Evolutionary conservation across 1,284 basidiomycete species (phyloP), one percentile per base, ranked within the genome.

Genomic region (Volvariella surrecta): DNA sequence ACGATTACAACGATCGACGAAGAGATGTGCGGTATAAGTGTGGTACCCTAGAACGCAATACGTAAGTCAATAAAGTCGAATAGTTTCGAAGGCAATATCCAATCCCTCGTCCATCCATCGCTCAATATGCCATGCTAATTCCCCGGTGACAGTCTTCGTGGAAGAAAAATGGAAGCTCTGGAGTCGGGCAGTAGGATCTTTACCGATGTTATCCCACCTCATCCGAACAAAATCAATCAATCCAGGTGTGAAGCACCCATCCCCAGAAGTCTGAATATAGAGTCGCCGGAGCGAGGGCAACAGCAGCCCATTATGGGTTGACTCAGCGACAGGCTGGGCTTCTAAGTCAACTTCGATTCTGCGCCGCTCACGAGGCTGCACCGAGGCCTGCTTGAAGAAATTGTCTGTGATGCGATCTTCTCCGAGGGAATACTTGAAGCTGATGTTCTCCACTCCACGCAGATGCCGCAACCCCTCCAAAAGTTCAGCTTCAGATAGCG

Each of bases 401-500:
- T 45, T 41, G 28, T 66, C 58, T 15, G 65, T 58, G 40, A 68
- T 59, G 19, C 52, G 52, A 13, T 47, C 48, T 35, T 59, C 59
- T 40, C 51, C 54, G 17, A 64, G 45, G 4, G 63, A 58, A 45
- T 63, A 63, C 7, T 58, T 55, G 31, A 71, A 45, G 32, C 59
- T 55, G 32, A 70, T 51, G 21, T 51, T 45, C 4, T 46, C 52
- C 19, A 69, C 45, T 4, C 43, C 43, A 16, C 59, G 56, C 15
- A 65, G 42, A 13, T 50, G 49, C 22, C 47, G 40, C 17, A 71
- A 47, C 41, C 55, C 61, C 15, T 54, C 50, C 15, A 64, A 34
- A 11, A 67, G 44, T 28, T 64, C 52, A 18, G 35, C 43, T 43
- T 64, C 60, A n/a, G 54, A 51, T 39, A 68, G 32, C 3, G 67